phyloP scores from a whole-genome alignment of 805 yeast species.

The Starmera caribaea region DNA sequence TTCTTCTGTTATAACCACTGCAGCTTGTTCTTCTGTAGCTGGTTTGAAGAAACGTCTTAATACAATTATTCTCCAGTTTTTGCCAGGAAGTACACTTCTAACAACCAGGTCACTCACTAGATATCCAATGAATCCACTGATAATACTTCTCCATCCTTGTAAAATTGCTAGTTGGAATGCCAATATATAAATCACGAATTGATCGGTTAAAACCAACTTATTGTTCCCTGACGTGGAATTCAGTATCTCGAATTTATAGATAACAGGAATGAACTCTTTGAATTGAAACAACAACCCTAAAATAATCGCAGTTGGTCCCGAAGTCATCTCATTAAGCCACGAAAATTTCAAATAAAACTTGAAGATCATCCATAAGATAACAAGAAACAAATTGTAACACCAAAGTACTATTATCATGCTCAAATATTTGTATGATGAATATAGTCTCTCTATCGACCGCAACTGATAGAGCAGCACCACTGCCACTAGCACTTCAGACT shows the following conservation, averaged over 20 bases:
- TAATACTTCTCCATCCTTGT: constrained; percentile 19
- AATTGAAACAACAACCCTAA: constrained; percentile 27
- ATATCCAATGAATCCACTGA: constrained; percentile 26
- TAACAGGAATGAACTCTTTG: constrained; percentile 27
- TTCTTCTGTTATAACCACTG: constrained; percentile 2
- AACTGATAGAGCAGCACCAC: constrained; percentile 27
- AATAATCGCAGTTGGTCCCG: constrained; percentile 26
- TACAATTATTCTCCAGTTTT: constrained; percentile 27
- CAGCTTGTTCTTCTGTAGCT: constrained; percentile 2
- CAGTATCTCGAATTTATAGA: constrained; percentile 25
- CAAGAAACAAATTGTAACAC: constrained; percentile 8
- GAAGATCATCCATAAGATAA: constrained; percentile 5
- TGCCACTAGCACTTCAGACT: constrained; percentile 26
- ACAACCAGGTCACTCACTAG: constrained; percentile 23
- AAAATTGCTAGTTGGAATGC: constrained; percentile 23
- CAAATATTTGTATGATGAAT: constrained; percentile 26
- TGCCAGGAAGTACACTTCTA: constrained; percentile 28
- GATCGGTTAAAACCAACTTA: constrained; percentile 21
- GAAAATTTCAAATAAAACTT: constrained; percentile 12
- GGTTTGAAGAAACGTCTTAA: constrained; percentile 7
- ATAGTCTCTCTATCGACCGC: constrained; percentile 27
- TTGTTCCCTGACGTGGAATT: constrained; percentile 3
- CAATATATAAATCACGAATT: constrained; percentile 22
- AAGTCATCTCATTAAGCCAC: constrained; percentile 8
- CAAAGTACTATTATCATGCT: constrained; percentile 11